These are phyloP conservation scores for Psilocybe mexicana DNA, from an alignment of 1,284 basidiomycete species.

Conservation along the genomic window DNA sequence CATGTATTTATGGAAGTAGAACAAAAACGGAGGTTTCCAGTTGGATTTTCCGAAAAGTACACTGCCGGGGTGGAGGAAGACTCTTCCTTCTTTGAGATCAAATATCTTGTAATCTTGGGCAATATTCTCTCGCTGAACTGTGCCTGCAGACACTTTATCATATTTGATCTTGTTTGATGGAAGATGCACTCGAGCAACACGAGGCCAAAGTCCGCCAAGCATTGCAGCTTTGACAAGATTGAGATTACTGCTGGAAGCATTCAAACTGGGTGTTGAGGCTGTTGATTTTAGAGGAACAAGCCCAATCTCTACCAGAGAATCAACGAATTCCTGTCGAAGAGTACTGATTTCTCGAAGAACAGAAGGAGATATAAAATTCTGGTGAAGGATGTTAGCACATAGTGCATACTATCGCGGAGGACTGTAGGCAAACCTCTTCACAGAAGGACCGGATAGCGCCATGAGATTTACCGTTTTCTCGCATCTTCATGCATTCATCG, in stretches of 20 bases:
- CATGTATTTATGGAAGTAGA: constrained; percentile 82
- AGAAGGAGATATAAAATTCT: constrained; percentile 83
- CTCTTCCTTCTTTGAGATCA: constrained; percentile 59
- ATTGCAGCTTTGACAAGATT: constrained; percentile 83
- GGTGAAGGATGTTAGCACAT: constrained; percentile 7
- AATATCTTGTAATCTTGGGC: constrained; percentile 83
- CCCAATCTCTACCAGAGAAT: constrained; percentile 73
- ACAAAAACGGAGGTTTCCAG: constrained; percentile 80
- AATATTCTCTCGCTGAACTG: constrained; percentile 79
- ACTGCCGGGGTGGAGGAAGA: constrained; percentile 87
- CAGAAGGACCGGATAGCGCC: constrained; percentile 65
- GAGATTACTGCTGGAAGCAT: constrained; percentile 61
- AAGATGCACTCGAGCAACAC: constrained; percentile 73
- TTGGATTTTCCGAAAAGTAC: constrained; percentile 73
- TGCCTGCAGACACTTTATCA: constrained; percentile 79
- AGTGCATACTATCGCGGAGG: background rate
- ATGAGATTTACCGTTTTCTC: constrained; percentile 49
- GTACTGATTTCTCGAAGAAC: constrained; percentile 82
- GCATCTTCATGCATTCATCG: constrained; percentile 61
- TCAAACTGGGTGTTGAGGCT: constrained; percentile 49
- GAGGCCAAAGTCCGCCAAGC: constrained; percentile 83
- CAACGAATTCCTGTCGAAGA: constrained; percentile 78
- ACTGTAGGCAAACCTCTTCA: constrained; percentile 59
- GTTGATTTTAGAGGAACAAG: constrained; percentile 56
- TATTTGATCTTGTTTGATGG: constrained; percentile 78